These are phyloP conservation scores for Aspergillus thermomutatus DNA, from an alignment of 2,329 filamentous ascomycete genomes.

Conservation along the genomic window DNA sequence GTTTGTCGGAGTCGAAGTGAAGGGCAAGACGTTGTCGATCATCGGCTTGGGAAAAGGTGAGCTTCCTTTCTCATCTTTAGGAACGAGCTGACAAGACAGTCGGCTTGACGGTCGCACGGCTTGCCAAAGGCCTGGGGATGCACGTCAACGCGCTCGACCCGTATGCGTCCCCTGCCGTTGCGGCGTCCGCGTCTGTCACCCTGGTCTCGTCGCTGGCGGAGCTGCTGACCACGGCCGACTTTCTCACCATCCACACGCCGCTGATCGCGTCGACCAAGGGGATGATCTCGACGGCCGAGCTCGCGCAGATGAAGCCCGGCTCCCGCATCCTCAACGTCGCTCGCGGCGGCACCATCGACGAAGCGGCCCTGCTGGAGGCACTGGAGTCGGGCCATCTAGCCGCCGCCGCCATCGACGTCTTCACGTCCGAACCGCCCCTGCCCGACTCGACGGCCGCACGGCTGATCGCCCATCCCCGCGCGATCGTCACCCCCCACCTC, in stretches of 20 bases:
- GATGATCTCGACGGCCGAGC: constrained; percentile 65
- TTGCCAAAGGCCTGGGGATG: constrained; percentile 76
- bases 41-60: constrained; percentile 74
- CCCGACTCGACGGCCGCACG: constrained; percentile 59
- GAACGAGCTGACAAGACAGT: constrained; percentile 41
- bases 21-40: constrained; percentile 71
- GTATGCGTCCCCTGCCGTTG: constrained; percentile 71
- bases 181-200: constrained; percentile 63
- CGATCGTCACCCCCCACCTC: constrained; percentile 75
- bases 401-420: constrained; percentile 76
- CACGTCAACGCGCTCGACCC: constrained; percentile 71
- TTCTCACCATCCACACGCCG: constrained; percentile 78
- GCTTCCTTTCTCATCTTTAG: neutral
- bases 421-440: constrained; percentile 69
- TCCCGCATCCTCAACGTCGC: constrained; percentile 76
- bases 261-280: constrained; percentile 73
- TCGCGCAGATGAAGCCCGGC: constrained; percentile 68
- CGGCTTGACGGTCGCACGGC: constrained; percentile 74
- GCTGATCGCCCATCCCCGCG: constrained; percentile 66
- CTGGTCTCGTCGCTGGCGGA: constrained; percentile 57
- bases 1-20: constrained; percentile 73
- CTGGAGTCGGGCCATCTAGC: constrained; percentile 69
- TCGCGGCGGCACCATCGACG: constrained; percentile 75
- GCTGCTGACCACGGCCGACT: constrained; percentile 66
- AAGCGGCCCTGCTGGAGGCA: constrained; percentile 66